Evolutionary conservation across 805 yeast species (phyloP), one percentile per base, ranked within the genome.

Genomic region (Candida patagonica): DNA sequence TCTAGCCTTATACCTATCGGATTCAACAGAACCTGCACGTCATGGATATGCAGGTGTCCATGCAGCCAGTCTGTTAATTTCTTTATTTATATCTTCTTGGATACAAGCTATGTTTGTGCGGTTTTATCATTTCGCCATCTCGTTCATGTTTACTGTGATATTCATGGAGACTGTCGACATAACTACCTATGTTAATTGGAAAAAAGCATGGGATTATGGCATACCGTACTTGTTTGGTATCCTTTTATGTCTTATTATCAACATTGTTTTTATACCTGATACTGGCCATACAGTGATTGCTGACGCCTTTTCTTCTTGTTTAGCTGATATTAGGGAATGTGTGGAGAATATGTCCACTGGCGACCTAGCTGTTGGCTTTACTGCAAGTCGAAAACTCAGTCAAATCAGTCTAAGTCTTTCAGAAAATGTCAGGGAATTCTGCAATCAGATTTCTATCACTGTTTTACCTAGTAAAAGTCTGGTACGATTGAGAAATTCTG

Each of bases 181-280:
- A 6, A 55, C 58, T 7, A 35, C 35, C 2, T 7, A 8, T 2
- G 40, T 38, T 1, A 23, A 41, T 33, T 51, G 55, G 55, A 21
- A 24, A 6, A 42, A 42, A 32, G 43, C 45, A 2, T 49, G 49
- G 67, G 61, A 69, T 37, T 62, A 68, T 44, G 65, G 65, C 4
- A 57, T 71, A 6, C 72, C 76, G 0, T 69, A 66, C 42, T 42
- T 65, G 0, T 66, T 69, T 47, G 76, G 76, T 1, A 41, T 68
- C 2, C 25, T 64, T 12, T 37, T 68, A 1, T 61, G 71, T 0
- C 40, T 68, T 9, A 19, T 59, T 1, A 58, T 65, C 2, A 63
- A 68, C 30, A 26, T 61, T 4, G 2, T 52, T 4, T 46, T 67
- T 13, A 60, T 57, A 38, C 75, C 76, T 5, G 64, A 62, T 26